Evolutionary conservation across 257 asterid genomes (phyloP).

Genomic region (Fraxinus anomala): DNA sequence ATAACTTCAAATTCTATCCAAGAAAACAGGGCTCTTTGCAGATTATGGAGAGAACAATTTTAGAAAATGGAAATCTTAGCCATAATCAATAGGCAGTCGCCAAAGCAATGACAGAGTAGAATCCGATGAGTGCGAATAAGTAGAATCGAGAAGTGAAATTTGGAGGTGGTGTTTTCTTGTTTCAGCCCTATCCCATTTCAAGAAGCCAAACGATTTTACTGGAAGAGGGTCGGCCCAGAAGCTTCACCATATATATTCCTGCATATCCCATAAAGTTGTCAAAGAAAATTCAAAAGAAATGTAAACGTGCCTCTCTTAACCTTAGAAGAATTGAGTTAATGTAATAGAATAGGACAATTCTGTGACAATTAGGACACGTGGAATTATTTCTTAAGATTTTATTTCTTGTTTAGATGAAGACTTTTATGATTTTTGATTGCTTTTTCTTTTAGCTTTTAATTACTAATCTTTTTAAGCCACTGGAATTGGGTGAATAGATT

Average conservation of each 20-base stretch:
- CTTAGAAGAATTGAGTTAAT: no score
- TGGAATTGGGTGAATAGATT: no score
- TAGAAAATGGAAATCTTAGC: conserved; percentile 40
- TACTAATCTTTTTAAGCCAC: no score
- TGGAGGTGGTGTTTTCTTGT: no score
- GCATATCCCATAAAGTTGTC: conserved; percentile 25
- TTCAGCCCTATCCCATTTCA: conserved; percentile 44
- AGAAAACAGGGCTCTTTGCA: conserved; percentile 22
- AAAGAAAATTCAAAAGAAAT: no score
- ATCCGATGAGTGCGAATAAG: conserved; percentile 32
- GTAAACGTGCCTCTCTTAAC: no score
- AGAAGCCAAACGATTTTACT: conserved; percentile 31
- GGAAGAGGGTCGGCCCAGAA: conserved; percentile 56
- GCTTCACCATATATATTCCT: conserved; percentile 51
- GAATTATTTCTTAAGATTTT: no score
- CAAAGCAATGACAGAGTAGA: conserved; percentile 47
- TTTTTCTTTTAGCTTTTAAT: no score
- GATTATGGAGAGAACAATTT: conserved; percentile 21
- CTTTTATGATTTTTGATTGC: no score
- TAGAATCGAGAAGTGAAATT: conserved; percentile 11
- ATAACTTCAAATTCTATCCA: conserved; percentile 14
- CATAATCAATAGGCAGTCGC: conserved; percentile 67
- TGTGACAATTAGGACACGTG: no score
- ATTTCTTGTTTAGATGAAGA: no score
- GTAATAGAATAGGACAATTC: no score